phyloP scores from a whole-genome alignment of 805 yeast genomes.

The Hemisphaericaspora nanyangensis region DNA sequence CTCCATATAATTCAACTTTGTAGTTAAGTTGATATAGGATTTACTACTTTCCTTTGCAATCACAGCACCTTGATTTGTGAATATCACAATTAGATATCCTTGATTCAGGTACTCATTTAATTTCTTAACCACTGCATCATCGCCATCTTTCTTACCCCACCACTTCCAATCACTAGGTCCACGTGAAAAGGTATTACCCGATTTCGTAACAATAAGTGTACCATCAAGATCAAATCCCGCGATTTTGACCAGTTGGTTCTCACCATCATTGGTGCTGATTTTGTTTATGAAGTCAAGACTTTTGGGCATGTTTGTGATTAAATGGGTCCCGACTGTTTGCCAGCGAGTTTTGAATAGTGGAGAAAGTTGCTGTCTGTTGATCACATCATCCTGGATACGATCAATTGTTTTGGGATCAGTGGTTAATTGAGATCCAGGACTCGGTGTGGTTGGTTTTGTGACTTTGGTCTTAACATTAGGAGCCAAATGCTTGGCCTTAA shows the following conservation, averaged over 20 bases:
- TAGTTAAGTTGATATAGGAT: conserved; percentile 36
- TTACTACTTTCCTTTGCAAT: conserved; percentile 33
- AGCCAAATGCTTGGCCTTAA: background rate
- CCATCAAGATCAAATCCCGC: conserved; percentile 87
- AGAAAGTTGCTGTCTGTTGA: background rate
- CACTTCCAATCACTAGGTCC: conserved; percentile 73
- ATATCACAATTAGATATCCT: conserved; percentile 53
- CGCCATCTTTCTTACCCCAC: conserved; percentile 15
- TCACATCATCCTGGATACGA: background rate
- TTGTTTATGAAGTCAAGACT: conserved; percentile 5
- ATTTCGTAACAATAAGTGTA: conserved; percentile 65
- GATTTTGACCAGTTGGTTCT: conserved; percentile 26
- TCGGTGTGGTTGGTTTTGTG: conserved; percentile 3
- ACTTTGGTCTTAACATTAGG: conserved; percentile 2
- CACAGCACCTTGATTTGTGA: conserved; percentile 83
- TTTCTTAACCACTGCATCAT: conserved; percentile 14
- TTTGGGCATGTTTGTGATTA: conserved; percentile 40
- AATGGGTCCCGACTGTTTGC: conserved; percentile 36
- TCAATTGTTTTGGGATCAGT: background rate
- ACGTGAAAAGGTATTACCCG: conserved; percentile 56
- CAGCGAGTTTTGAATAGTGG: conserved; percentile 13
- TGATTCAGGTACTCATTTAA: conserved; percentile 19
- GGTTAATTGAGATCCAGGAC: background rate
- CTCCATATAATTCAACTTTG: conserved; percentile 39
- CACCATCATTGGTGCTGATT: conserved; percentile 1